A percentile compares a stretch with the other conserved stretches of the same genome.
Conservation (phyloP, 2,329 filamentous ascomycete species). For the Cercospora janseana region DNA sequence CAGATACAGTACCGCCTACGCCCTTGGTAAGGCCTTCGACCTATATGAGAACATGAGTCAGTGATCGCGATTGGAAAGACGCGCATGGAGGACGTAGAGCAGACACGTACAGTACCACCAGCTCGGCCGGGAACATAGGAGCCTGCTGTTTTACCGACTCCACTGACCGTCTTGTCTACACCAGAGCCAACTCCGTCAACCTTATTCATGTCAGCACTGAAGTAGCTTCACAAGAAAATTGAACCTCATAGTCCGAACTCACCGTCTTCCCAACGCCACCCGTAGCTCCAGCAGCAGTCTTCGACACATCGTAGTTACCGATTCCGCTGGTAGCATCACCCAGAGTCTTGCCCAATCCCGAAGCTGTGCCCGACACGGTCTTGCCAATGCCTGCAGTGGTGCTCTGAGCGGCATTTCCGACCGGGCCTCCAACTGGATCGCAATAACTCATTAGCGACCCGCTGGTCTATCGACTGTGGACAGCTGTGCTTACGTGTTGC, state of each 20-base stretch:
- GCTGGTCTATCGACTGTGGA: neutral
- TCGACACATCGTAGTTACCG: constrained; percentile 44
- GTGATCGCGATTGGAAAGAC: neutral
- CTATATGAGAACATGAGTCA: neutral
- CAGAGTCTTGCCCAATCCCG: constrained; percentile 44
- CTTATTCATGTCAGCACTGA: no score
- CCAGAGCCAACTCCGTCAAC: constrained; percentile 34
- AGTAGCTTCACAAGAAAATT: neutral
- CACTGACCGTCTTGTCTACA: constrained; percentile 29
- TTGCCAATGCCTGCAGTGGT: constrained; percentile 44
- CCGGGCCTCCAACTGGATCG: constrained; percentile 7
- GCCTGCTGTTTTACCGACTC: constrained; percentile 35
- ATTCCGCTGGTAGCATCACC: constrained; percentile 46
- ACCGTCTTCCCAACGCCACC: constrained; percentile 40
- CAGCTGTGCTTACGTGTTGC: constrained; percentile 22
- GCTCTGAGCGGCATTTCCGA: constrained; percentile 38
- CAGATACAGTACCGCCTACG: constrained; percentile 42
- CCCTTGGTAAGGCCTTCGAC: constrained; percentile 44
- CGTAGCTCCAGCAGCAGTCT: constrained; percentile 40
- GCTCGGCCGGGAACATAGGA: constrained; percentile 40
- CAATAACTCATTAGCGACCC: neutral
- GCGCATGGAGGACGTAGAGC: neutral
- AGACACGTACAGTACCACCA: constrained; percentile 39
- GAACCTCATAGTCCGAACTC: neutral
- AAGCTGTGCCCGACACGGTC: constrained; percentile 43